Base-by-base conservation (phyloP, 2,329 filamentous ascomycete species). In the Drechslera avenae region DNA sequence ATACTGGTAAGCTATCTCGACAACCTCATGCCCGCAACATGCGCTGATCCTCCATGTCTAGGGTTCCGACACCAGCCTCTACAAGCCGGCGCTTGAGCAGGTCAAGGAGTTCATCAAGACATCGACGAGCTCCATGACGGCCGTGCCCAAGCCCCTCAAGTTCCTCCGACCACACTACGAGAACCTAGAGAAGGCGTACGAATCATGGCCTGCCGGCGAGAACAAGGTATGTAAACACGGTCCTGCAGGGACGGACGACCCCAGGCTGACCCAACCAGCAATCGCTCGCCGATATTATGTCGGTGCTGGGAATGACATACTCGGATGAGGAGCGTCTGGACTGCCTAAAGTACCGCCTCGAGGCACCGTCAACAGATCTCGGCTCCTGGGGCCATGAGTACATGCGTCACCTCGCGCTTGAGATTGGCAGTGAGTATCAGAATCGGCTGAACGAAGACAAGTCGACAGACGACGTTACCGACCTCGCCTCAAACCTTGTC, bases 41-140 rank as follows among this genome's bases (percentile, higher is more conserved):
- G 59, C 54, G 57, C 68, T 71, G 57, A 73, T 57, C 54, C 37
- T 23, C 39, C 31, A 34, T 31, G 34, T 39, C 3, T 68, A 96
- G 90, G 94, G 97, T 79, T 83, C 88, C 61, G 89, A 97, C 77
- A 82, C 83, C 61, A 86, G 86, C 52, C 88, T 97, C 63, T 97
- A 97, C 81, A 93, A 92, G 75, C 85, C 92, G 52, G 89, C 94
- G 46, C 81, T 99, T 63, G 92, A 97, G 76, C 89, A 91, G 63
- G 97, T 99, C 86, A 97, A 97, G 81, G 91, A 87, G 69, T 95
- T 91, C 72, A 99, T 99, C 82, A 97, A 97, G 81, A 99, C 94
- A 48, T 96, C 94, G 53, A 99, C 94, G 62, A 97, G 92, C 52
- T 99, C 95, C 37, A 99, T 99, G 94, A 99, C 94, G 40, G 94